Base-by-base conservation (phyloP, 1,139 yeast genomes). In the Petasospora fabianii region DNA sequence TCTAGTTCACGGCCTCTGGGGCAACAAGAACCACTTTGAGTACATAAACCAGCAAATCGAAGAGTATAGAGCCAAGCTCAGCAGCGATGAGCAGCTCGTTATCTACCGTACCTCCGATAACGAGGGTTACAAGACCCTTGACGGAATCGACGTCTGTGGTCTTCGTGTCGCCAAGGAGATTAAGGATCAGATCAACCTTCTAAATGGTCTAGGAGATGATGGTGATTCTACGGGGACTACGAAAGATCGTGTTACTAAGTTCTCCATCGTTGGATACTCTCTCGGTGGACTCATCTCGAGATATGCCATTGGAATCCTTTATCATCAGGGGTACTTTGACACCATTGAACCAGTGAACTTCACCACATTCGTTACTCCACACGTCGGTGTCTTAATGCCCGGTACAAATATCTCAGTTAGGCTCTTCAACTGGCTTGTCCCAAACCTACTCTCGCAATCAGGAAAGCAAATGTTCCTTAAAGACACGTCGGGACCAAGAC, bases 1-100 rank as follows among this genome's bases (percentile, higher is more conserved):
- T 3, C 68, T 86, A 18, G 84, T 83, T 37, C 95, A 85, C 62
- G 95, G 95, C 0, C 70, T 86, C 32, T 85, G 95, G 95, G 96
- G 95, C 3, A 76, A 78, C 41, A 65, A 77, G 7, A 62, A 73
- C 38, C 95, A 86, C 53, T 75, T 86, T 60, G 72, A 69, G 38
- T 82, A 84, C 55, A 63, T 80, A 29, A 68, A 66, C 39, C 55
- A 57, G 22, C 44, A 58, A 35, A 41, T 52, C 10, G 52, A 55
- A 34, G 29, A 41, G n/a, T 18, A 30, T 3, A 24, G 27, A 3
- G n/a, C 10, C 6, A 17, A 22, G 8, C 30, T 24, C 12, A 35
- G 34, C 3, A 27, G 26, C 4, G 30, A 35, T 10, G 43, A 58
- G 35, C 54, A 60, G 34, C 51, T 83, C 3, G 60, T 71, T 0